Base-by-base conservation (phyloP, 1,284 basidiomycete genomes). In the Ustilago curta region DNA sequence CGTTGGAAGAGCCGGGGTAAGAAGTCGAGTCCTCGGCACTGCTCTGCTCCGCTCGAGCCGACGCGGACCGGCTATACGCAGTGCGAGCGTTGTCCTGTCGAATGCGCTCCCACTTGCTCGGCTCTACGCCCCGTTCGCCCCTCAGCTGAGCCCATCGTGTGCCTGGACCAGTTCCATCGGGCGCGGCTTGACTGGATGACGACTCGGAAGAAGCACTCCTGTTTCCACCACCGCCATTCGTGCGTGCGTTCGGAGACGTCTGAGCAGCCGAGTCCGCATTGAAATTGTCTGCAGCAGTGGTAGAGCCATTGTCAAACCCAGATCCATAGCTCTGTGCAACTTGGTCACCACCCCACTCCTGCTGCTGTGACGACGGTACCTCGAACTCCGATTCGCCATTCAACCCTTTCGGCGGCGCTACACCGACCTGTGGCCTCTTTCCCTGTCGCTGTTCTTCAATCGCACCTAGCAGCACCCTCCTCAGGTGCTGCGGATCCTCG, bases 61-160 rank as follows among this genome's bases (percentile, higher is more conserved):
- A 44, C 16, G 19, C 50, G 5, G 60, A 55, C 7, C 72, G 68
- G 42, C 42, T 61, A 39, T 71, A 69, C 18, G 69, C 62, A 16
- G 58, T 72, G 21, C 76, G 66, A 23, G 76, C 76, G 39, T 77
- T 77, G 40, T 77, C 76, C 56, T 77, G 76, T 32, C 76, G 59
- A 37, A 77, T 77, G 23, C 62, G 64, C 35, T 77, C 76, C 76
- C 76, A 77, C 42, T 70, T 75, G 53, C 70, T 74, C 5, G 76
- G 76, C 67, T 77, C 70, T 5, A 77, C 76, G 12, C 73, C 57
- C 5, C 72, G 52, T 42, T 71, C 67, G 25, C 62, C 68, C 9
- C 72, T 59, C 3, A 77, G 55, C 48, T 77, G 76, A 0, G 65
- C 63, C 76, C 76, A 77, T 8, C 76, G 55, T 40, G 65, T 69